Evolutionary conservation across 2,329 filamentous ascomycete species (phyloP).

Genomic region (Calonectria pseudoturangicola): DNA sequence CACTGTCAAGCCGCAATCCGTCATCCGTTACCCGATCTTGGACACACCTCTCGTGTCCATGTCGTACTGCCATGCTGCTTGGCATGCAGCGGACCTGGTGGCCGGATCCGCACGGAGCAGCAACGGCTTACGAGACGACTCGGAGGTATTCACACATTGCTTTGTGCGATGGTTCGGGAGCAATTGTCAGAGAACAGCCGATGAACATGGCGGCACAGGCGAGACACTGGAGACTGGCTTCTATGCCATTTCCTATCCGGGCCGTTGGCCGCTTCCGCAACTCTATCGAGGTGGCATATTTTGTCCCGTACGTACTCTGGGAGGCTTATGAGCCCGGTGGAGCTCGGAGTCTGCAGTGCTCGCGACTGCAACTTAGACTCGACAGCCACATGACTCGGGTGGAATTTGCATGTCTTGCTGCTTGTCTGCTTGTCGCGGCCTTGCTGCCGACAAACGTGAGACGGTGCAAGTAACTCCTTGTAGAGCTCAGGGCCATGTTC

Average conservation of each 20-base stretch:
- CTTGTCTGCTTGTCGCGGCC: too few species aligned
- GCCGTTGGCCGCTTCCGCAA: constrained; percentile 32
- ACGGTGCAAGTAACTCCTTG: not conserved
- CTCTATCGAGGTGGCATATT: constrained; percentile 26
- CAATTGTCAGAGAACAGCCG: not conserved
- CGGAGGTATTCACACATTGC: constrained; percentile 1
- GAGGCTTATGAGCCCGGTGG: not conserved
- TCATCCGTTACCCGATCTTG: constrained; percentile 13
- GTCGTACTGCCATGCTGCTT: constrained; percentile 19
- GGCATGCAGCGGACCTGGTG: constrained; percentile 24
- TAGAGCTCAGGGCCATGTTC: constrained; percentile 1
- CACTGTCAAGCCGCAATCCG: constrained; percentile 1
- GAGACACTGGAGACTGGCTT: constrained; percentile 26
- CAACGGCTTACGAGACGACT: not conserved
- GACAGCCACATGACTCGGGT: constrained; percentile 31
- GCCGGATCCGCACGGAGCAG: constrained; percentile 7
- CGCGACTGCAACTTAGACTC: not conserved
- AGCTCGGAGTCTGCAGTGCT: not conserved
- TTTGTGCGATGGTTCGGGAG: not conserved
- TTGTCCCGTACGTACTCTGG: not conserved
- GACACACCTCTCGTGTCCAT: constrained; percentile 15
- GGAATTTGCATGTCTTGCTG: constrained; percentile 22
- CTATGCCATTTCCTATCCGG: constrained; percentile 8
- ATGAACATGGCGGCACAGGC: not conserved
- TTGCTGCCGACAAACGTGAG: not conserved